Percentiles rank a stretch among this genome's conserved stretches.
phyloP scores from a whole-genome alignment of 805 yeast genomes.

The Candida nitratophila region DNA sequence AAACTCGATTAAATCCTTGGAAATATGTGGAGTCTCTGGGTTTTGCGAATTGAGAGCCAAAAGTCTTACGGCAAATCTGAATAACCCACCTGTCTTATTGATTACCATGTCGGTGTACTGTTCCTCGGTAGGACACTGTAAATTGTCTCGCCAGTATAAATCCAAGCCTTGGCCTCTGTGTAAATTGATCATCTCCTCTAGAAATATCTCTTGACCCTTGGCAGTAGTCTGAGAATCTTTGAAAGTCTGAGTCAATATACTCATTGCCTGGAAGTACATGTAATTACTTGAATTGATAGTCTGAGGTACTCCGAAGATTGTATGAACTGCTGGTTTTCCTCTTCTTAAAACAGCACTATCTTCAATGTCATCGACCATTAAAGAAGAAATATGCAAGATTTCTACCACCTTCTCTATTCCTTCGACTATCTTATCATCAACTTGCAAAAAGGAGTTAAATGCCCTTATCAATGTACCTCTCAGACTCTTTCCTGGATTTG shows the following conservation, averaged over 20 bases:
- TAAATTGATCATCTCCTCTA: slow-evolving; percentile 70
- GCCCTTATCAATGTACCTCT: slow-evolving; percentile 41
- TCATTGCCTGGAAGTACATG: slow-evolving; percentile 70
- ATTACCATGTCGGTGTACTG: slow-evolving; percentile 76
- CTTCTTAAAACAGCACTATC: slow-evolving; percentile 67
- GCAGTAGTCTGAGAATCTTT: slow-evolving; percentile 8
- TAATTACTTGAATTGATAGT: slow-evolving; percentile 80
- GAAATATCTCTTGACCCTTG: slow-evolving; percentile 35
- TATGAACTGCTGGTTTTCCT: slow-evolving; percentile 75
- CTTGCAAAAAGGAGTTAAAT: slow-evolving; percentile 45
- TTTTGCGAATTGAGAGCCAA: slow-evolving; percentile 31
- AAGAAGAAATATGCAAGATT: slow-evolving; percentile 57
- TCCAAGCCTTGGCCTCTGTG: slow-evolving; percentile 92
- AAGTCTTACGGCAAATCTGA: slow-evolving; percentile 64
- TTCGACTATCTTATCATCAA: slow-evolving; percentile 31
- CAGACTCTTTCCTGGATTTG: slow-evolving; percentile 51
- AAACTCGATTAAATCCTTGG: slow-evolving; percentile 19
- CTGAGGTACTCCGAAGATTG: slow-evolving; percentile 67
- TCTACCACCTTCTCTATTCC: slow-evolving; percentile 44
- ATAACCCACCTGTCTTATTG: slow-evolving; percentile 86
- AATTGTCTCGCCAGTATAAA: slow-evolving; percentile 76
- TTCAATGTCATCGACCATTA: slow-evolving; percentile 83
- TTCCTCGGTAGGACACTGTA: slow-evolving; percentile 47
- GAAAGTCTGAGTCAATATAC: slow-evolving; percentile 28
- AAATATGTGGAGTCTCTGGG: not conserved